Evolutionary conservation across 2,329 filamentous ascomycete species (phyloP), one percentile per base, ranked within the genome.

Genomic region (Cladophialophora psammophila): DNA sequence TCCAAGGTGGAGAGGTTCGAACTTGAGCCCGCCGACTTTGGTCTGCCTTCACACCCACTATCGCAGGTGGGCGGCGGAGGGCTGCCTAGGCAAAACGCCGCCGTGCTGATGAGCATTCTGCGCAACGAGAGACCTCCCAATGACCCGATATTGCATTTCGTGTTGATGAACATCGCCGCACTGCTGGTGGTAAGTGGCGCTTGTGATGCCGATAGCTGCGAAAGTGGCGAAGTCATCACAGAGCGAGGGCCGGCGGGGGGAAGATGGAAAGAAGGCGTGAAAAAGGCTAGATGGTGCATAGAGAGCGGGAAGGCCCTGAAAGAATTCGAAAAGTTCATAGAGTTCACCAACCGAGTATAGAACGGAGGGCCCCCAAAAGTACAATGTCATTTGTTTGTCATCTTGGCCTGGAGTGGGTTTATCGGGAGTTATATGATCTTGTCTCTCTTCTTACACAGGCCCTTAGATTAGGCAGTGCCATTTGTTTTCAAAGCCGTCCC

Each of bases 201-300:
- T 38, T 96, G 93, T 76, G 94, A 98, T 71, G 88, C 90, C 0
- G 91, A 96, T 65, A 85, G 84, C 35, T 96, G 91, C 76, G 92
- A 96, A 74, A 91, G 94, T 74, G 92, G 92, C 0, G 84, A 89
- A 50, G 92, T 97, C 55, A 86, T 96, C 69, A 87, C 82, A 15
- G 94, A 98, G 77, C 84, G 90, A 56, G 94, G 95, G 0, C 94
- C 94, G 5, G 94, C 91, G 10, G 92, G 92, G 13, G 88, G 92
- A 65, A 86, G 94, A 75, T 99, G 95, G 95, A 99, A 96, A 82
- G 94, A 97, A 77, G 95, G 94, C 60, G 87, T 97, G 13, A 85
- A 94, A 73, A 86, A 93, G 76, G 95, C 95, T 15, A 88, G 90
- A 74, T 96, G 92, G 91, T 93, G 93, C 10, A 86, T 99, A 56